Base-by-base conservation (phyloP, 805 yeast species). In the Myxozyma sirexii region DNA sequence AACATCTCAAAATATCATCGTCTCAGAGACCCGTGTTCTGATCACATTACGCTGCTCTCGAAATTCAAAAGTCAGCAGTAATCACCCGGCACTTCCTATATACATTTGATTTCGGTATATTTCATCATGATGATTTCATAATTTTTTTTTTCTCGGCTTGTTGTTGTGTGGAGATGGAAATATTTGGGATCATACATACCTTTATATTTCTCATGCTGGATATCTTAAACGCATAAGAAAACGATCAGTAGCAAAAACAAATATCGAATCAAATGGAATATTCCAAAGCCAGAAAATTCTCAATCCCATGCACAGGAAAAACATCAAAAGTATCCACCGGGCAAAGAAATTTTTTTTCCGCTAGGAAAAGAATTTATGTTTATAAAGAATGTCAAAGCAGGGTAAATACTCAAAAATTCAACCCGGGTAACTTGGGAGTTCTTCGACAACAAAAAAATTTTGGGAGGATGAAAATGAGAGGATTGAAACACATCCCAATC, bases 81-180 rank as follows among this genome's bases (percentile, higher is more conserved):
- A 58, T 62, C 66, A 62, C 61, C 60, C 66, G 66, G 66, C 66
- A 62, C 66, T 62, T 62, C 66, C 66, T 62, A 62, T 62, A 60
- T 62, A 59, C 59, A 33, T 53, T 35, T 41, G 48, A 43, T 52
- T 43, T 53, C 61, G 66, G 66, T 56, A 62, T 51, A 31, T 54
- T 60, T 62, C 66, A 62, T 62, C 66, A 62, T 60, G 53, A 47
- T 31, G 46, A 45, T 21, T 4, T 15, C n/a, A 15, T 23, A 44
- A 37, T 24, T 19, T 35, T 23, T 37, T 19, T n/a, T 43, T n/a
- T n/a, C n/a, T n/a, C n/a, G n/a, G 27, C 39, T 2, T 29, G 19
- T 38, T n/a, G 2, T 2, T 38, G 42, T 17, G 37, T n/a, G 45
- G 17, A 2, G 8, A 27, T 7, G 19, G 45, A 19, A n/a, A 24